A percentile compares a stretch with the other conserved stretches of the same genome.
phyloP scores from a whole-genome alignment of 495 filamentous ascomycete genomes.

The Recurvomyces mirabilis region DNA sequence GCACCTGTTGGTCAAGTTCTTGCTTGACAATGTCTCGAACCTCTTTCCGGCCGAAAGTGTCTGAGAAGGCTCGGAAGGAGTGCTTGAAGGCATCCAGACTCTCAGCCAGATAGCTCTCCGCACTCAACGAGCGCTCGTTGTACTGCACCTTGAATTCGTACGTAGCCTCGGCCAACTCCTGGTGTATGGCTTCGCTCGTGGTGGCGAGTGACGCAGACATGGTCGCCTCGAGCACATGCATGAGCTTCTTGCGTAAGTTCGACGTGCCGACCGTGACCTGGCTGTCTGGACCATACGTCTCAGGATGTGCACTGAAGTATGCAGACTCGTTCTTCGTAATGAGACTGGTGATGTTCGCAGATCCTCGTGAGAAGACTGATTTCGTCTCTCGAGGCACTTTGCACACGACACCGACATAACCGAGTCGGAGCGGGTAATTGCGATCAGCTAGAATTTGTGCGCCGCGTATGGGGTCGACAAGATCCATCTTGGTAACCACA shows the following conservation, averaged over 20 bases:
- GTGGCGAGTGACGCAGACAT: constrained; percentile 84
- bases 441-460: constrained; percentile 66
- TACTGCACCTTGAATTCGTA: constrained; percentile 99
- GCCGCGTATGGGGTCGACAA: constrained; percentile 77
- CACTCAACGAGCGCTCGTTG: constrained; percentile 87
- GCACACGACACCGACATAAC: constrained; percentile 95
- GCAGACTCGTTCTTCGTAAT: constrained; percentile 81
- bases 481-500: constrained; percentile 98
- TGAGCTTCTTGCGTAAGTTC: constrained; percentile 84
- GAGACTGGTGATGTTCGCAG: constrained; percentile 64
- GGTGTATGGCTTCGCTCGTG: constrained; percentile 82
- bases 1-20: constrained; percentile 85
- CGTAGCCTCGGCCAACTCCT: constrained; percentile 91
- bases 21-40: constrained; percentile 82
- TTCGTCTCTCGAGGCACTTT: constrained; percentile 56
- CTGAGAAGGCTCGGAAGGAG: constrained; percentile 85
- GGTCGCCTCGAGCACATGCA: constrained; percentile 92
- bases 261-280: constrained; percentile 68
- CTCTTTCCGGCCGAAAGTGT: constrained; percentile 78
- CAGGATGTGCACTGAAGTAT: constrained; percentile 75
- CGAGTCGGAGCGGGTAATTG: constrained; percentile 87
- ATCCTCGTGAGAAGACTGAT: constrained; percentile 77
- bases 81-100: constrained; percentile 95
- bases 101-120: constrained; percentile 91
- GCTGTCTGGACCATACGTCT: constrained; percentile 63